A percentile compares a stretch with the other conserved stretches of the same genome.
Evolutionary conservation across 1,139 yeast genomes (phyloP).

Genomic region (Blastobotrys raffinosifermentans): DNA sequence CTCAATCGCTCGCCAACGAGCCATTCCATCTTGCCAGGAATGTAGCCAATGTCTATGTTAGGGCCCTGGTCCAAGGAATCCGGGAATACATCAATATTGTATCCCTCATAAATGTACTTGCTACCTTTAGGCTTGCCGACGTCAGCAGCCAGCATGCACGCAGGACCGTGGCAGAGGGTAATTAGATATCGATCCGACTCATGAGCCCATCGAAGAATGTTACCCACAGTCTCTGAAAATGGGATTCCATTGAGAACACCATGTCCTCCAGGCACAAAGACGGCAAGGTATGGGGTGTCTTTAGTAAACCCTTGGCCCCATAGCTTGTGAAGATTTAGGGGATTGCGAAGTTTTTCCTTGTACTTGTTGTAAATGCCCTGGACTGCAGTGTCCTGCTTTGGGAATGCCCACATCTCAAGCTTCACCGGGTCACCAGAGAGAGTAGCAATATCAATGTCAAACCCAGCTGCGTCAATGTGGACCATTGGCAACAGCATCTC

Average conservation of each 20-base stretch:
- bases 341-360: not conserved
- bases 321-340: not conserved
- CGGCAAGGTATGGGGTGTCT: conserved; percentile 1
- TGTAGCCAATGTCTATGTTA: conserved; percentile 1
- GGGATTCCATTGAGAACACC: conserved; percentile 1
- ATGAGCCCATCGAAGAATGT: not conserved
- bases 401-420: conserved; percentile 3
- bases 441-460: conserved; percentile 2
- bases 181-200: not conserved
- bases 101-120: not conserved
- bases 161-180: conserved; percentile 3
- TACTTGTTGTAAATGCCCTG: not conserved
- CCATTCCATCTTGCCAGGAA: conserved; percentile 3
- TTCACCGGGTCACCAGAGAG: conserved; percentile 2
- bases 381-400: conserved; percentile 1
- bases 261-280: conserved; percentile 4
- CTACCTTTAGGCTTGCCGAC: not conserved
- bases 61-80: conserved; percentile 1
- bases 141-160: not conserved
- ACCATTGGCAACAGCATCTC: conserved; percentile 1
- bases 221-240: not conserved
- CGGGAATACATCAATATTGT: conserved; percentile 1
- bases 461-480: conserved; percentile 2
- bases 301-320: not conserved
- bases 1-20: conserved; percentile 1